These are phyloP conservation scores for Russula sp. DNA, from an alignment of 768 basidiomycete species.

Conservation along the genomic window DNA sequence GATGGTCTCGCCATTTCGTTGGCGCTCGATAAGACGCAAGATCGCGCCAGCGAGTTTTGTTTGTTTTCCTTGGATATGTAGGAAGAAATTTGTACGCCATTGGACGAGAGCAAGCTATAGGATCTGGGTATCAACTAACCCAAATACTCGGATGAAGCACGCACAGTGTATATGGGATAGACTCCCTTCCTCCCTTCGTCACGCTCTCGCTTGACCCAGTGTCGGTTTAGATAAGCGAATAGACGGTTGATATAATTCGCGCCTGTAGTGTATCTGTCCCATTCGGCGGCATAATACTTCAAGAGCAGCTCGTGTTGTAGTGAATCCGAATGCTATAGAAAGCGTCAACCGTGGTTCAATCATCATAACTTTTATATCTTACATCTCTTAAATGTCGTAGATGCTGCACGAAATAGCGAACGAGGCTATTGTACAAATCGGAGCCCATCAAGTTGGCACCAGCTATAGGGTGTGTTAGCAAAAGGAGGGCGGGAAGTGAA, in stretches of 20 bases:
- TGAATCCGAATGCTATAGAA: constrained; percentile 63
- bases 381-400: constrained; percentile 65
- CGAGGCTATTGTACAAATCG: constrained; percentile 94
- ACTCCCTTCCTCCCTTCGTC: constrained; percentile 95
- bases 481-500: not conserved
- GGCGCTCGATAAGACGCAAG: constrained; percentile 84
- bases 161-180: constrained; percentile 92
- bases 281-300: constrained; percentile 87
- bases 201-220: constrained; percentile 98
- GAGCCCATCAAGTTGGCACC: constrained; percentile 97
- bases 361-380: constrained; percentile 38
- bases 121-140: constrained; percentile 11
- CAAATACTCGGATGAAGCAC: constrained; percentile 34
- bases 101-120: constrained; percentile 86
- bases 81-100: constrained; percentile 92
- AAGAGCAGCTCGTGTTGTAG: constrained; percentile 86
- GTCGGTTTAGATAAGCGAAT: constrained; percentile 97
- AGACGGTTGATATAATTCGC: constrained; percentile 96
- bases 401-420: constrained; percentile 84
- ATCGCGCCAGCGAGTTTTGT: constrained; percentile 84
- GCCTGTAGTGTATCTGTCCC: constrained; percentile 96
- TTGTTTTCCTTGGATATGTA: constrained; percentile 78
- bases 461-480: constrained; percentile 42
- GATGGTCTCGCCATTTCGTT: constrained; percentile 91
- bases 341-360: constrained; percentile 8